Conservation (phyloP, 345 rosid genomes). For the Citrus trifoliata region DNA sequence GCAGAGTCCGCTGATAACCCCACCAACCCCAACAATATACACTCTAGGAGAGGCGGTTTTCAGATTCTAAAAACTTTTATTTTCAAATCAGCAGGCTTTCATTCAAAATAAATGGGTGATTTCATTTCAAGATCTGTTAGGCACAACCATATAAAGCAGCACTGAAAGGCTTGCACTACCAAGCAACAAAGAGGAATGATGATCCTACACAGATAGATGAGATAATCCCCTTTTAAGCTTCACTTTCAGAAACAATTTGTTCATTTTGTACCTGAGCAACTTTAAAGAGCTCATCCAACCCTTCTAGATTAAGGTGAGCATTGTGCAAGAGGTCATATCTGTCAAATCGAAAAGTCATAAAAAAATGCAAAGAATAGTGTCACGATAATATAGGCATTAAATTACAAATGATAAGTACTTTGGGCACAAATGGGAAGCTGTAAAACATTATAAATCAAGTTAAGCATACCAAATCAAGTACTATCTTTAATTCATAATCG, state of each 20-base stretch:
- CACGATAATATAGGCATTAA: background rate
- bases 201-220: background rate
- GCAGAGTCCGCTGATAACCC: background rate
- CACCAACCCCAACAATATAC: constrained; percentile 2
- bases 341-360: constrained; percentile 16
- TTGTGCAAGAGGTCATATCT: constrained; percentile 97
- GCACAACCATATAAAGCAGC: background rate
- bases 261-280: constrained; percentile 75
- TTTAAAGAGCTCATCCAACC: constrained; percentile 81
- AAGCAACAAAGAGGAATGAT: background rate
- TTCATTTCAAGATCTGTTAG: background rate
- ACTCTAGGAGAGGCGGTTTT: background rate
- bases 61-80: background rate
- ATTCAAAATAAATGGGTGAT: background rate
- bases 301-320: constrained; percentile 89
- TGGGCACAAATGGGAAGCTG: background rate
- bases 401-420: background rate
- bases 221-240: background rate
- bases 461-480: background rate
- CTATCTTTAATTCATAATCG: background rate
- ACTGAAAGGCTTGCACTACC: background rate
- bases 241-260: background rate
- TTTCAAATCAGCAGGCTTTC: background rate
- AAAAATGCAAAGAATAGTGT: background rate
- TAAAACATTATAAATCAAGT: background rate